A percentile compares a stretch with the other conserved stretches of the same genome.
Conservation (phyloP, 2,329 filamentous ascomycete species). For the Knufia petricola region DNA sequence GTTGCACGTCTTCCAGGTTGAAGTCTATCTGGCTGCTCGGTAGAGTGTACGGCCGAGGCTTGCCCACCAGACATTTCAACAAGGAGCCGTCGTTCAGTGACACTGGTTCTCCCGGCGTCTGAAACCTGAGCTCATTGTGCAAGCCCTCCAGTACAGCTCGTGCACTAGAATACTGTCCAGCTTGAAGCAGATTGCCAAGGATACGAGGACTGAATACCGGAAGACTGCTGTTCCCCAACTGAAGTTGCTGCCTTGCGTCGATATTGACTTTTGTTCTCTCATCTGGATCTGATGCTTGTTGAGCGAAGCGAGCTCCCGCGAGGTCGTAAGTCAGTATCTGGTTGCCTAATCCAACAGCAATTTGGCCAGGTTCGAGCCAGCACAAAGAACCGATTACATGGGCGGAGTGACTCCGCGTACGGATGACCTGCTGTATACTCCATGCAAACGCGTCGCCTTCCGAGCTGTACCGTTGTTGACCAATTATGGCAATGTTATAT, state of each 20-base stretch:
- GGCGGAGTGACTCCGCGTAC: constrained; percentile 69
- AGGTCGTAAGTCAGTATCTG: constrained; percentile 80
- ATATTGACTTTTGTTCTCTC: neutral
- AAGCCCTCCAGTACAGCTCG: constrained; percentile 63
- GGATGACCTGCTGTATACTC: constrained; percentile 74
- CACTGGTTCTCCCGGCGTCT: constrained; percentile 59
- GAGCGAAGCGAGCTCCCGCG: constrained; percentile 33
- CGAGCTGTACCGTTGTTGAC: constrained; percentile 86
- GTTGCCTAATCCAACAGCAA: constrained; percentile 83
- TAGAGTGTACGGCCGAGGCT: constrained; percentile 36
- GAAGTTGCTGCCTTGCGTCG: neutral
- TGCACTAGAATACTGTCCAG: constrained; percentile 62
- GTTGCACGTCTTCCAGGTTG: neutral
- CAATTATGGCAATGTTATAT: constrained; percentile 71
- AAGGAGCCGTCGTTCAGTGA: neutral
- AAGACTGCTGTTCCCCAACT: constrained; percentile 32
- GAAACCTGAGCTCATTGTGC: constrained; percentile 69
- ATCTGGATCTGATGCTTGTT: neutral
- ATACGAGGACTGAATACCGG: constrained; percentile 91
- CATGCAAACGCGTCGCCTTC: constrained; percentile 81
- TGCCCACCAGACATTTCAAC: neutral
- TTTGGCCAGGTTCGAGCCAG: constrained; percentile 75
- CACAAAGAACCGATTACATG: constrained; percentile 88
- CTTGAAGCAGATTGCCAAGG: constrained; percentile 69
- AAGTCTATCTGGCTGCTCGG: neutral